Evolutionary conservation across 2,329 filamentous ascomycete species (phyloP).

Genomic region (Botrytis deweyae): DNA sequence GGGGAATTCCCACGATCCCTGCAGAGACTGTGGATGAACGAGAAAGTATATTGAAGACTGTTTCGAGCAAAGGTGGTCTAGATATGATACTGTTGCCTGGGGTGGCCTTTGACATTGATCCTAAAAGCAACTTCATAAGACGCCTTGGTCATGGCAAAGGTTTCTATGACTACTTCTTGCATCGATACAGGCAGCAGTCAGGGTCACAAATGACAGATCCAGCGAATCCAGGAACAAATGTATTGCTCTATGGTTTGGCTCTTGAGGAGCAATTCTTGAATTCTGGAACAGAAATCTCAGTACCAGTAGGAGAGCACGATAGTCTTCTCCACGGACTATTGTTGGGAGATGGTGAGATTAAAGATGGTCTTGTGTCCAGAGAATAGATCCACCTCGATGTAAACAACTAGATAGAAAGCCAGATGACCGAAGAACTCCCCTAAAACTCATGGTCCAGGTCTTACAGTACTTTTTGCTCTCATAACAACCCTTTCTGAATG

Average conservation of each 20-base stretch:
- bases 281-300: constrained; percentile 54
- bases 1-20: constrained; percentile 90
- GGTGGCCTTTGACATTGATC: constrained; percentile 78
- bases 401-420: constrained; percentile 19
- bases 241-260: constrained; percentile 71
- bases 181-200: constrained; percentile 58
- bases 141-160: constrained; percentile 92
- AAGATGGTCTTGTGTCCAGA: constrained; percentile 37
- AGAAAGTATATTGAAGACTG: constrained; percentile 69
- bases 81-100: constrained; percentile 91
- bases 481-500: constrained; percentile 27
- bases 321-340: constrained; percentile 76
- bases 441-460: constrained; percentile 18
- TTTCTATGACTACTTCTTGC: constrained; percentile 93
- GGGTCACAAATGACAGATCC: constrained; percentile 36
- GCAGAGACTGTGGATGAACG: constrained; percentile 62
- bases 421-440: constrained; percentile 24
- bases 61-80: constrained; percentile 52
- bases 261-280: constrained; percentile 80
- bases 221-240: constrained; percentile 58
- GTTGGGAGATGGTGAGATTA: constrained; percentile 66
- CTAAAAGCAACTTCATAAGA: constrained; percentile 55
- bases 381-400: constrained; percentile 22
- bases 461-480: constrained; percentile 28
- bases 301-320: constrained; percentile 77